Conservation (phyloP, 148 eudicot genomes). For the Euryodendron excelsum region DNA sequence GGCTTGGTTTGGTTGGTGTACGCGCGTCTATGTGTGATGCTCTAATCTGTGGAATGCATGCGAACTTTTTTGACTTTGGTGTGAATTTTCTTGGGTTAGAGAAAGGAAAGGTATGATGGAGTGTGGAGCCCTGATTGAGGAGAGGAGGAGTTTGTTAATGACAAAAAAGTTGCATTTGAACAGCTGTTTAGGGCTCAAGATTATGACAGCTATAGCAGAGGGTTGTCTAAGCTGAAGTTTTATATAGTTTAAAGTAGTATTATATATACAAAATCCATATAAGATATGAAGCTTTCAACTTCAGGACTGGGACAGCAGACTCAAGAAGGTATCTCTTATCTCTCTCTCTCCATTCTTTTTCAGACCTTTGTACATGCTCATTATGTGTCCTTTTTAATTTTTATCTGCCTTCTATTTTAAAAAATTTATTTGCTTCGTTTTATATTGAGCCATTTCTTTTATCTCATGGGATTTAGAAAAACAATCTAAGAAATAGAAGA, state of each 20-base stretch:
- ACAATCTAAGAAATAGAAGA: no score
- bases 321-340: slow-evolving; percentile 43
- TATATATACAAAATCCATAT: not conserved
- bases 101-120: not conserved
- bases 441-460: not conserved
- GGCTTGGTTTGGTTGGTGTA: not conserved
- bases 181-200: slow-evolving; percentile 20
- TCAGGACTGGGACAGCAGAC: slow-evolving; percentile 56
- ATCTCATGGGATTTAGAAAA: not conserved
- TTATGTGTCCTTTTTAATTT: not conserved
- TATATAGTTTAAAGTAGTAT: slow-evolving; percentile 11
- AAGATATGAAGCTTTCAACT: slow-evolving; percentile 67
- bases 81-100: not conserved
- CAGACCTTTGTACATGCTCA: not conserved
- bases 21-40: not conserved
- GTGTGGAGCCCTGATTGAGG: slow-evolving; percentile 17
- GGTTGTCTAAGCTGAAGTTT: slow-evolving; percentile 9
- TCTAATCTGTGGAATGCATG: not conserved
- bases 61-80: slow-evolving; percentile 11
- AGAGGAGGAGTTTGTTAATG: not conserved
- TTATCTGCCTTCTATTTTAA: not conserved
- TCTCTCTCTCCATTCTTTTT: not conserved
- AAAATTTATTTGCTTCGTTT: not conserved
- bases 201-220: slow-evolving; percentile 13
- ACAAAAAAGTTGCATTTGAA: not conserved